A percentile compares a stretch with the other conserved stretches of the same genome.
Evolutionary conservation across 352 stramenopile genomes (phyloP).

Genomic region (Phytophthora kernoviae): DNA sequence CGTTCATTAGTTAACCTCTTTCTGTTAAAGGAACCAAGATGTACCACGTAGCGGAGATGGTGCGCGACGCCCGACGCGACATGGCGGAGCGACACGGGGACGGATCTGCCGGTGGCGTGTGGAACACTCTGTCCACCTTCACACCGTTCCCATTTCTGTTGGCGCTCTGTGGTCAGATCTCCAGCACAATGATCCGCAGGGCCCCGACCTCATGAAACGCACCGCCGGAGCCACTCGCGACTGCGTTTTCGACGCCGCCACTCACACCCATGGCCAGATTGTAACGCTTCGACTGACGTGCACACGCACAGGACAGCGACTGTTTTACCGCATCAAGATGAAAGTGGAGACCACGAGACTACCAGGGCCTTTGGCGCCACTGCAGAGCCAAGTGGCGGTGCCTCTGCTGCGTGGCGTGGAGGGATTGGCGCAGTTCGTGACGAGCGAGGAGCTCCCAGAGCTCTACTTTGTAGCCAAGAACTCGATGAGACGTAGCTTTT

Average conservation of each 20-base stretch:
- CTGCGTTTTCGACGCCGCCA: constrained; percentile 61
- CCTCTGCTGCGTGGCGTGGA: constrained; percentile 74
- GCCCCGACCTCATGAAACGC: constrained; percentile 79
- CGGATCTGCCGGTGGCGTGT: constrained; percentile 34
- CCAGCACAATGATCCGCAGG: constrained; percentile 74
- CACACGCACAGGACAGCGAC: constrained; percentile 58
- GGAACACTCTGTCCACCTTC: constrained; percentile 58
- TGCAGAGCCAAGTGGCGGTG: constrained; percentile 63
- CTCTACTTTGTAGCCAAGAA: constrained; percentile 89
- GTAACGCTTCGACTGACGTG: constrained; percentile 66
- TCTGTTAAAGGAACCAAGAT: constrained; percentile 30
- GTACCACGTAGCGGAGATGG: constrained; percentile 87
- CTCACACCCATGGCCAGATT: constrained; percentile 52
- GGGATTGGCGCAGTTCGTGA: constrained; percentile 76
- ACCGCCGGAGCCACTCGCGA: constrained; percentile 69
- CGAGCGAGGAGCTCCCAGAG: constrained; percentile 81
- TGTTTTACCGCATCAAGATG: constrained; percentile 76
- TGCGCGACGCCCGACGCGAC: constrained; percentile 78
- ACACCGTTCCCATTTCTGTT: constrained; percentile 83
- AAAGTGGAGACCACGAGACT: constrained; percentile 55
- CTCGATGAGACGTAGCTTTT: constrained; percentile 65
- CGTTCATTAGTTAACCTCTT: too few species aligned
- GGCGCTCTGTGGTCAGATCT: constrained; percentile 67
- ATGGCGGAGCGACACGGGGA: constrained; percentile 77
- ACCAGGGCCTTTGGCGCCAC: constrained; percentile 50